Evolutionary conservation across 2,329 filamentous ascomycete species (phyloP).

Genomic region (Pseudopithomyces chartarum): DNA sequence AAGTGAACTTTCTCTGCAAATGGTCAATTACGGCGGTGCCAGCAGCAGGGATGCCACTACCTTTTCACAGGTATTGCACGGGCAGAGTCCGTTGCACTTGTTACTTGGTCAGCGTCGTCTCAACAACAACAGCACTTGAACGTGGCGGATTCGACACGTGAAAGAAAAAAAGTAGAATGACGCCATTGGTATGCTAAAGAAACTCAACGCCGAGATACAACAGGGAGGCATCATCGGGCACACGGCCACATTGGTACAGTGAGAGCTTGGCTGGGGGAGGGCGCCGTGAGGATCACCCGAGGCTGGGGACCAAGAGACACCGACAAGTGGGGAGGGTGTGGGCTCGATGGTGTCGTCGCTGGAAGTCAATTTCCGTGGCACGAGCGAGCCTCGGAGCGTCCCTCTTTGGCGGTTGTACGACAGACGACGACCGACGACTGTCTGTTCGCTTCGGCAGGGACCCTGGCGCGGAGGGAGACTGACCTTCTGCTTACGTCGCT

Average conservation of each 20-base stretch:
- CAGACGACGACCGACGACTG: too few relatives aligned
- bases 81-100: constrained; percentile 64
- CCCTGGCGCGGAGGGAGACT: constrained; percentile 31
- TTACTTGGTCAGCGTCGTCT: constrained; percentile 17
- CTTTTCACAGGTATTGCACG: constrained; percentile 64
- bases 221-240: not conserved
- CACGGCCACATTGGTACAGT: too few relatives aligned
- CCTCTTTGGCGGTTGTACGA: not conserved
- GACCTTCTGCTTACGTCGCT: constrained; percentile 71
- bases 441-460: not conserved
- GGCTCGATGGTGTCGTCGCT: not conserved
- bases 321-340: not conserved
- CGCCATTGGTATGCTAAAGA: not conserved
- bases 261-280: too few relatives aligned
- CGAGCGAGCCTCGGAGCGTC: not conserved
- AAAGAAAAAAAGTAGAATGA: not conserved
- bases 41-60: constrained; percentile 36
- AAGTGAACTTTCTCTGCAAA: constrained; percentile 47
- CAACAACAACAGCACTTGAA: not conserved
- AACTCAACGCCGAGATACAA: not conserved
- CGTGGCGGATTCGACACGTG: constrained; percentile 5
- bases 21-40: constrained; percentile 18
- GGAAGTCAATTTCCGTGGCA: constrained; percentile 1
- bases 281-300: not conserved
- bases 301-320: not conserved